Base-by-base conservation (phyloP, 352 stramenopile genomes). In the Globisporangium heterothallicum region DNA sequence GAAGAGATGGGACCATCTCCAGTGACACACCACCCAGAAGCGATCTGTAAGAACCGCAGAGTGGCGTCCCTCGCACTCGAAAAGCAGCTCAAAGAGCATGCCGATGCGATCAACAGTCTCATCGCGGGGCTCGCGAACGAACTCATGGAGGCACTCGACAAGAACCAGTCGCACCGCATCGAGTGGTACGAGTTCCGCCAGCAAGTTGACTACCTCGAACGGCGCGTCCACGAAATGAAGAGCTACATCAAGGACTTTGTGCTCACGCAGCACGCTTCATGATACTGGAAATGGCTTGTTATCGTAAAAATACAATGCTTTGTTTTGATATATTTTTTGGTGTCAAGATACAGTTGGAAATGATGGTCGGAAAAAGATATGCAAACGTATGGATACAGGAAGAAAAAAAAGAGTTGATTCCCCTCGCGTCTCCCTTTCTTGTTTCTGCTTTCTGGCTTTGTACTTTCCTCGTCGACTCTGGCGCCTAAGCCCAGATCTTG, bases 401-500 rank as follows among this genome's bases (percentile, higher is more conserved):
- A n/a, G n/a, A n/a, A n/a, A n/a, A n/a, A n/a, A n/a, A n/a, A n/a
- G n/a, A n/a, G n/a, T n/a, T n/a, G n/a, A n/a, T n/a, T n/a, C n/a
- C n/a, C n/a, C n/a, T n/a, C n/a, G n/a, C n/a, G n/a, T n/a, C n/a
- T n/a, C n/a, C n/a, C n/a, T n/a, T n/a, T n/a, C 4, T n/a, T 21
- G 43, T 9, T 16, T 49, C 25, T 7, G 22, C 6, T 40, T 40
- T n/a, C 6, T 38, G 26, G 27, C 27, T 52, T 21, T 52, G 29
- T 34, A n/a, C 44, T 49, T 36, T 48, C 6, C 36, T 27, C 38
- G n/a, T 38, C 22, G 7, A n/a, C 16, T 38, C 7, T 45, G 19
- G 14, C 3, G 2, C 24, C 52, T 87, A 98, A 14, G 92, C 89
- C 90, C 92, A 98, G 58, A 99, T 86, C 83, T 99, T 98, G 57